A percentile compares a stretch with the other conserved stretches of the same genome.
phyloP scores from a whole-genome alignment of 345 rosid species.

The Schrenkiella parvula region DNA sequence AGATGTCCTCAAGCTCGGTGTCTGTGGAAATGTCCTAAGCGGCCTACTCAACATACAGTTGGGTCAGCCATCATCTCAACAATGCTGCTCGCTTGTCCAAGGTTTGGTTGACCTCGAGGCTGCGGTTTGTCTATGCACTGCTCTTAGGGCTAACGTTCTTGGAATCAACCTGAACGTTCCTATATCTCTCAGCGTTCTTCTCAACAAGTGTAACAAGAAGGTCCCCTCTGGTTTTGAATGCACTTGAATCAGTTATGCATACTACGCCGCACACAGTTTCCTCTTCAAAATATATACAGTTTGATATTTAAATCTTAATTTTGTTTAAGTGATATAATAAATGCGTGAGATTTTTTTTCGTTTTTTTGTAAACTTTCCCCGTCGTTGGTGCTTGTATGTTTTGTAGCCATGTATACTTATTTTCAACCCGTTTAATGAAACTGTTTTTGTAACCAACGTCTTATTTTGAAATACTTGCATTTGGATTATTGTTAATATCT shows the following conservation, averaged over 20 bases:
- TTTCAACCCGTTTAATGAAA: not conserved
- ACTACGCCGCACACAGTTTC: not conserved
- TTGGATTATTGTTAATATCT: not conserved
- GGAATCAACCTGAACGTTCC: slow-evolving; percentile 58
- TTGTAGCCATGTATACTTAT: not conserved
- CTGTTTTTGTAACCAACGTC: not conserved
- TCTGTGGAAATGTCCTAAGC: slow-evolving; percentile 43
- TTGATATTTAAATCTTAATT: not conserved
- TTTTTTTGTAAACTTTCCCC: not conserved
- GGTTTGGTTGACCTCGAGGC: slow-evolving; percentile 65
- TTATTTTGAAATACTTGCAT: not conserved
- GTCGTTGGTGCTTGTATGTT: not conserved
- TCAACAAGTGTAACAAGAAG: slow-evolving; percentile 50
- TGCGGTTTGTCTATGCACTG: slow-evolving; percentile 72
- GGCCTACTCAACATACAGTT: slow-evolving; percentile 35
- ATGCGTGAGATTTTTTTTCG: not conserved
- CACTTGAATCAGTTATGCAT: slow-evolving; percentile 21
- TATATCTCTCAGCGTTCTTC: slow-evolving; percentile 53
- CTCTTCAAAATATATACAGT: not conserved
- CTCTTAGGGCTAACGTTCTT: slow-evolving; percentile 51
- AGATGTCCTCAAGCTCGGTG: slow-evolving; percentile 56
- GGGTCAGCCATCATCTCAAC: slow-evolving; percentile 39
- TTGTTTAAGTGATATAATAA: not conserved
- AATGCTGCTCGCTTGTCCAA: slow-evolving; percentile 49
- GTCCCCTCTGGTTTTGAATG: slow-evolving; percentile 50